Evolutionary conservation across 306 rosid species (phyloP).

Genomic region (Senna tora): DNA sequence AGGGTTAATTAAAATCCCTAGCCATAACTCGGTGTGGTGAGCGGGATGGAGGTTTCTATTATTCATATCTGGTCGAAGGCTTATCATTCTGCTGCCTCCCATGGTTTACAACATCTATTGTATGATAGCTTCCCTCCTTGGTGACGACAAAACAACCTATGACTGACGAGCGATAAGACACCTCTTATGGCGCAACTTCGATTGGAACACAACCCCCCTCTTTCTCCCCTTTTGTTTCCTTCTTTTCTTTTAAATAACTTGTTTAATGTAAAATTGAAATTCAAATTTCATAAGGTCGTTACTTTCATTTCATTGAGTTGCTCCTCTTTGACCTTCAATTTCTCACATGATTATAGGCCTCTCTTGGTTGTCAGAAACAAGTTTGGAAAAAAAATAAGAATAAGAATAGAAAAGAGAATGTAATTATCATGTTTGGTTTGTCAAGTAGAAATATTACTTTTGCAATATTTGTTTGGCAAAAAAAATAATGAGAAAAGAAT

Average conservation of each 20-base stretch:
- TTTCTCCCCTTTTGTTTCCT: neutral
- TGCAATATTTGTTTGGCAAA: no score
- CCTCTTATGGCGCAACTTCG: neutral
- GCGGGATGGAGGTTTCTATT: slow-evolving; percentile 2
- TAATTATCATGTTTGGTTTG: no score
- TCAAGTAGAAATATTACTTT: no score
- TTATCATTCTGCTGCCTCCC: neutral
- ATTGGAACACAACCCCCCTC: neutral
- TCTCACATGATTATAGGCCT: no score
- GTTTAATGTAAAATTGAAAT: slow-evolving; percentile 4
- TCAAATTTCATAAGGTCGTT: neutral
- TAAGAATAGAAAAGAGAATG: no score
- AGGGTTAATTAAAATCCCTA: slow-evolving; percentile 3
- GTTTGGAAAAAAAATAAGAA: no score
- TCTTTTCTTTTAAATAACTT: neutral
- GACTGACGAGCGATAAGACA: neutral
- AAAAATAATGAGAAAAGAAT: no score
- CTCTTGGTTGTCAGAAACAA: no score
- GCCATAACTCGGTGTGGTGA: neutral
- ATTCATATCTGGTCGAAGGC: neutral
- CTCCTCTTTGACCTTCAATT: neutral
- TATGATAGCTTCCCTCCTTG: slow-evolving; percentile 11
- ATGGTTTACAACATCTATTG: neutral
- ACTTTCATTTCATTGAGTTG: neutral
- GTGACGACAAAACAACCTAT: neutral